phyloP scores from a whole-genome alignment of 345 rosid species.

The Eucalyptus brandiana region DNA sequence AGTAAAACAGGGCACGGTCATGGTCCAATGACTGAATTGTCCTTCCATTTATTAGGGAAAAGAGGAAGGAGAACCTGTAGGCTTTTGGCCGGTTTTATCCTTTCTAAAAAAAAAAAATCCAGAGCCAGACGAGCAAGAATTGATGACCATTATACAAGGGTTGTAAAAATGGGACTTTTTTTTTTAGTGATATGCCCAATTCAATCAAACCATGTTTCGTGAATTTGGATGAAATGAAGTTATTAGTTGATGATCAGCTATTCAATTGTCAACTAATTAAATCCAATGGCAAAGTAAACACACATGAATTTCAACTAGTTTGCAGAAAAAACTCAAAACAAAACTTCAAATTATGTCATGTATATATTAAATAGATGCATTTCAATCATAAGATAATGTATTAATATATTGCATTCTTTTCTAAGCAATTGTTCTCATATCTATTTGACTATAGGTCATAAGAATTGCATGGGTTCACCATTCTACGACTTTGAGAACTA shows the following conservation, averaged over 20 bases:
- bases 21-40: not conserved
- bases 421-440: not conserved
- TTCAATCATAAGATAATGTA: not conserved
- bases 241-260: too few species aligned
- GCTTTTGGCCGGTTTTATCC: too few species aligned
- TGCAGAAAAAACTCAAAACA: not conserved
- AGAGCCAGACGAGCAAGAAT: accelerated
- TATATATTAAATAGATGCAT: not conserved
- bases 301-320: not conserved
- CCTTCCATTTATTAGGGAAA: not conserved
- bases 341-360: accelerated
- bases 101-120: too few species aligned
- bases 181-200: too few species aligned
- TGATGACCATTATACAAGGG: too few species aligned
- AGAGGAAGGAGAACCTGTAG: too few species aligned
- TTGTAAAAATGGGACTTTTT: accelerated
- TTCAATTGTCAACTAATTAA: not conserved
- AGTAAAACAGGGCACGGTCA: not conserved
- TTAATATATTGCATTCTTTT: not conserved
- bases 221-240: too few species aligned
- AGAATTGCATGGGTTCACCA: not conserved
- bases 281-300: not conserved
- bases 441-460: not conserved
- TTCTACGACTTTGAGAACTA: too few species aligned
- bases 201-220: too few species aligned